Percentiles rank a stretch among this genome's conserved stretches.
phyloP scores from a whole-genome alignment of 2,329 filamentous ascomycete genomes.

The Blastomyces silverae region DNA sequence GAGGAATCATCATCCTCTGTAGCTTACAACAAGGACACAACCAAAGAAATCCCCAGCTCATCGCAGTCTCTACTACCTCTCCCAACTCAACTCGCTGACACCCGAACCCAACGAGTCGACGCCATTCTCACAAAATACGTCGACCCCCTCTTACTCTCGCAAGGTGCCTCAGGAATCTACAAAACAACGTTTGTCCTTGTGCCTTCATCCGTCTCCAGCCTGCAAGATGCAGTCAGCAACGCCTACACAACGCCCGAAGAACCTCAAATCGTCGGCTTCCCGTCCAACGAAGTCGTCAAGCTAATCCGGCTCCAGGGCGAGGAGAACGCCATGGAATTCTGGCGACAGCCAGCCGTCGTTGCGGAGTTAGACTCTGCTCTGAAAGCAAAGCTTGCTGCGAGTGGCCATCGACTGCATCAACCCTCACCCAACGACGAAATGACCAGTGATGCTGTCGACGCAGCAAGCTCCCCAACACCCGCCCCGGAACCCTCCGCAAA shows the following conservation, averaged over 20 bases:
- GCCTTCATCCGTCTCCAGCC: constrained; percentile 37
- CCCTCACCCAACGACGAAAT: constrained; percentile 14
- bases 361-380: constrained; percentile 36
- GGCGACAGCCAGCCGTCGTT: constrained; percentile 38
- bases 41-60: constrained; percentile 27
- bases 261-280: constrained; percentile 37
- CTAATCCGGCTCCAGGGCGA: constrained; percentile 37
- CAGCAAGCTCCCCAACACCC: background rate
- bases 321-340: constrained; percentile 41
- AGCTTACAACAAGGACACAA: constrained; percentile 19
- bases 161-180: constrained; percentile 39
- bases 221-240: constrained; percentile 23
- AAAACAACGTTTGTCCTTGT: constrained; percentile 42
- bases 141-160: constrained; percentile 37
- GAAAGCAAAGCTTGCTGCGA: constrained; percentile 26
- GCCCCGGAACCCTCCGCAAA: background rate
- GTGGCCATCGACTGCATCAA: constrained; percentile 23
- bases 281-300: constrained; percentile 35
- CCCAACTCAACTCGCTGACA: constrained; percentile 31
- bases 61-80: constrained; percentile 19
- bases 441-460: background rate
- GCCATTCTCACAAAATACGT: constrained; percentile 37
- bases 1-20: constrained; percentile 28
- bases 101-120: constrained; percentile 38
- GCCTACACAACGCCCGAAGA: constrained; percentile 21